A percentile compares a stretch with the other conserved stretches of the same genome.
These are phyloP conservation scores for Neodidymelliopsis sp. DNA, from an alignment of 2,329 filamentous ascomycete species.

Conservation along the genomic window DNA sequence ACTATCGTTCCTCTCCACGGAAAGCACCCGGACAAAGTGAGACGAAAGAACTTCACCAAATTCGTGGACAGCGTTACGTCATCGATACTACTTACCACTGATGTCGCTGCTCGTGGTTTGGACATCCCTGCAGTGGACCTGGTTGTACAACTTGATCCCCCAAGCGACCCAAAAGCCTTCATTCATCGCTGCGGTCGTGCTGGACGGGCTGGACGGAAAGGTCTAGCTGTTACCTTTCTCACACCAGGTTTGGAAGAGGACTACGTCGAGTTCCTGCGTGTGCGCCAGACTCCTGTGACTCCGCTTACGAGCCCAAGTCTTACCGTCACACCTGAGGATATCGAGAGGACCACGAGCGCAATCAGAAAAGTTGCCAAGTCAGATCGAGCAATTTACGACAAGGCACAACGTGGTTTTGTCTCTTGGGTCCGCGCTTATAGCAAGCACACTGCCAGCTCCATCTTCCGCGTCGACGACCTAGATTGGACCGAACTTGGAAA, in stretches of 20 bases:
- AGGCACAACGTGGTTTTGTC: slow-evolving; percentile 89
- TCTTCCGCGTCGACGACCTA: slow-evolving; percentile 82
- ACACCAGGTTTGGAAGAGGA: slow-evolving; percentile 86
- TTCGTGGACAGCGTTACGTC: slow-evolving; percentile 79
- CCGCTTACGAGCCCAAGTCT: slow-evolving; percentile 67
- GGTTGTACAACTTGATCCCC: slow-evolving; percentile 86
- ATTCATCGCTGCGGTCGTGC: slow-evolving; percentile 71
- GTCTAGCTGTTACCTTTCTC: slow-evolving; percentile 84
- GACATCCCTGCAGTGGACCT: slow-evolving; percentile 93
- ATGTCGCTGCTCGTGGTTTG: slow-evolving; percentile 87
- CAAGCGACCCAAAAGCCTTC: slow-evolving; percentile 86
- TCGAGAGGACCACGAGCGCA: slow-evolving; percentile 61
- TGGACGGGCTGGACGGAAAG: slow-evolving; percentile 71
- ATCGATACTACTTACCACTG: slow-evolving; percentile 87
- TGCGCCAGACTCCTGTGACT: slow-evolving; percentile 83
- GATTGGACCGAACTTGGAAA: slow-evolving; percentile 84
- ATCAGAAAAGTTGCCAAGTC: slow-evolving; percentile 67
- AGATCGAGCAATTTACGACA: slow-evolving; percentile 79
- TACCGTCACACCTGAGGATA: slow-evolving; percentile 67
- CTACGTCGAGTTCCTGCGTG: slow-evolving; percentile 84
- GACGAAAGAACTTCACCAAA: slow-evolving; percentile 83
- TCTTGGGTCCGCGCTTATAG: slow-evolving; percentile 92
- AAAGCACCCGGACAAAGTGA: slow-evolving; percentile 86
- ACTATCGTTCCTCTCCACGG: slow-evolving; percentile 84
- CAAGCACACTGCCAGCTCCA: slow-evolving; percentile 89